Evolutionary conservation across 352 stramenopile species (phyloP), one percentile per base, ranked within the genome.

Genomic region (Globisporangium emineosum): DNA sequence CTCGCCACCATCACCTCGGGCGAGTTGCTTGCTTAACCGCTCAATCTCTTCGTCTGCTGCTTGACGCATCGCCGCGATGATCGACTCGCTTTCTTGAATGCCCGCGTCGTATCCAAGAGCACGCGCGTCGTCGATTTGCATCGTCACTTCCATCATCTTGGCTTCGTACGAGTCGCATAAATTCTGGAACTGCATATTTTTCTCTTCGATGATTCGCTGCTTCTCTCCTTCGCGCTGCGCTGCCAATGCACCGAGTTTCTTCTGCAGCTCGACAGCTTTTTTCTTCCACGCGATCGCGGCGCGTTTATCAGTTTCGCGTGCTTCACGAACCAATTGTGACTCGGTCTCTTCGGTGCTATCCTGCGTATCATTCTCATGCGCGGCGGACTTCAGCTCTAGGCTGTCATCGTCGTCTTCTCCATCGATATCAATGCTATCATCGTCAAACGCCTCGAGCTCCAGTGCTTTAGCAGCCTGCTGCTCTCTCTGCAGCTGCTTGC

Each of bases 91-190:
- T 60, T 93, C 84, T 3, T 78, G 70, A 42, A 93, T 88, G 0
- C 86, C 86, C 58, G 87, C 84, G 45, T 93, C 80, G 56, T 92
- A 93, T 0, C 86, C 86, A 13, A 67, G 59, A 0, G 81, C 83
- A 8, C 77, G 69, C 0, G 86, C 83, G n/a, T 86, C 84, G 50
- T 93, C 83, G 49, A 95, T 85, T 59, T 93, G 84, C 59, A 86
- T 71, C n/a, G 80, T 91, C 15, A 75, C 70, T 60, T 88, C 75
- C 1, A 66, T 66, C 81, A 93, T 91, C 67, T 83, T 93, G 30
- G 64, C 67, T 63, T 93, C 84, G 64, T 91, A 95, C 6, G 70
- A 72, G 49, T 90, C 80, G 63, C 79, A 91, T 17, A 95, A 62
- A 35, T 69, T 66, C 65, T 91, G 75, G 58, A 88, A 83, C 42